Evolutionary conservation across 345 rosid species (phyloP).

Genomic region (Euclidium syriacum): DNA sequence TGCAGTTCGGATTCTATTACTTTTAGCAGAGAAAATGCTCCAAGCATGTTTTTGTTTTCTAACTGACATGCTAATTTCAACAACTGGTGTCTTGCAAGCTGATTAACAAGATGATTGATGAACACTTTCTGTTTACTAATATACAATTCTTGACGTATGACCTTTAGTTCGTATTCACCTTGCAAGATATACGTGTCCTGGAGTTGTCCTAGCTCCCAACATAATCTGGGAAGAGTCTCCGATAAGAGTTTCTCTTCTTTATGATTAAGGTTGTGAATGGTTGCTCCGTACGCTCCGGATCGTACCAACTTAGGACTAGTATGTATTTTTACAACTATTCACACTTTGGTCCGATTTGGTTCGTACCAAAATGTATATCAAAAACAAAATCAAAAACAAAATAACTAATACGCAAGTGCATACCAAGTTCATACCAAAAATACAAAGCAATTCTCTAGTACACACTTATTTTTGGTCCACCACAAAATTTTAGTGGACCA

Average conservation of each 20-base stretch:
- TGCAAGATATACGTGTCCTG: conserved; percentile 91
- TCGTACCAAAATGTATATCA: too few relatives aligned
- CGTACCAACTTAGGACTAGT: too few relatives aligned
- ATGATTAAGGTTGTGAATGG: too few relatives aligned
- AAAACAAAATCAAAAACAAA: too few relatives aligned
- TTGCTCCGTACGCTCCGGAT: too few relatives aligned
- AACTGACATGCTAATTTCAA: conserved; percentile 83
- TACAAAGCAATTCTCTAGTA: too few relatives aligned
- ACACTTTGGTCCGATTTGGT: too few relatives aligned
- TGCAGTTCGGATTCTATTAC: conserved; percentile 89
- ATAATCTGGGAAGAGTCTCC: conserved; percentile 91
- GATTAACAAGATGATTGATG: conserved; percentile 84
- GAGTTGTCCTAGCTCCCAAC: conserved; percentile 97
- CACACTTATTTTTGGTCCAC: too few relatives aligned
- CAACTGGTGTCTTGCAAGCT: conserved; percentile 91
- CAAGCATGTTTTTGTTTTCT: conserved; percentile 85
- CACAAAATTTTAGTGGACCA: too few relatives aligned
- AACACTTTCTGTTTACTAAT: conserved; percentile 77
- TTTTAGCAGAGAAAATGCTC: conserved; percentile 81
- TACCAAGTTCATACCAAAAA: too few relatives aligned
- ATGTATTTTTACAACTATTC: too few relatives aligned
- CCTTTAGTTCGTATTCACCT: conserved; percentile 98
- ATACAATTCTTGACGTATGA: conserved; percentile 92
- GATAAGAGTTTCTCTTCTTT: conserved; percentile 80
- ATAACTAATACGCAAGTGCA: too few relatives aligned